These are phyloP conservation scores for Neoboletus magnificus DNA, from an alignment of 768 basidiomycete species.

Conservation along the genomic window DNA sequence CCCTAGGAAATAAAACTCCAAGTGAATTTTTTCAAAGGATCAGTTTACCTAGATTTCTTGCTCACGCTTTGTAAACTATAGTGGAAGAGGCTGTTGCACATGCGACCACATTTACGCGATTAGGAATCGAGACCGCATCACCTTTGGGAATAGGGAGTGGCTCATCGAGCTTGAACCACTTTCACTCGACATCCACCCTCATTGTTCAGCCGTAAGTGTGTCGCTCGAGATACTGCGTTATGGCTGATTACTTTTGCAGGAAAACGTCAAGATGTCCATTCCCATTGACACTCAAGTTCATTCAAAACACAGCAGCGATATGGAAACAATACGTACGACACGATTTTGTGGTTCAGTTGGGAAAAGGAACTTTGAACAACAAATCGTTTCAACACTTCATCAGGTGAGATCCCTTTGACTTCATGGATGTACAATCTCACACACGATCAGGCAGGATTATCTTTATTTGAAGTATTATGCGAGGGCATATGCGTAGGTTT, in stretches of 20 bases:
- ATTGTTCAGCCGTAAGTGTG: not conserved
- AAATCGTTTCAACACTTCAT: slow-evolving; percentile 3
- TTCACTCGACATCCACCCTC: not conserved
- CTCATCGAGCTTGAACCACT: not conserved
- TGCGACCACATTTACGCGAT: not conserved
- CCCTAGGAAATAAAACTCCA: not conserved
- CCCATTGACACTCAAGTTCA: not conserved
- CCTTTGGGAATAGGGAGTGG: not conserved
- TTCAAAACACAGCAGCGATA: not conserved
- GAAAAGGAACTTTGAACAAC: slow-evolving; percentile 1
- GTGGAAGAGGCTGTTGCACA: not conserved
- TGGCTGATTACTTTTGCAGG: not conserved
- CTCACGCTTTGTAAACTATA: not conserved
- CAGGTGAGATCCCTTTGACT: not conserved
- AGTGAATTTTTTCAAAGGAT: not conserved
- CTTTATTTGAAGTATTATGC: slow-evolving; percentile 4
- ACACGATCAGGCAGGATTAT: not conserved
- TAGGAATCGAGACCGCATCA: not conserved
- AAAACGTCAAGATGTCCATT: not conserved
- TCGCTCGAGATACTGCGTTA: not conserved
- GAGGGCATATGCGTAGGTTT: slow-evolving; percentile 3
- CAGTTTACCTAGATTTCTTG: not conserved
- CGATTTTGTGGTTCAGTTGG: slow-evolving; percentile 1
- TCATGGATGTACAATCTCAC: not conserved
- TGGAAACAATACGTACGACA: slow-evolving; percentile 4